A percentile compares a stretch with the other conserved stretches of the same genome.
Evolutionary conservation across 2,329 filamentous ascomycete genomes (phyloP).

Genomic region (Pseudomassariella vexata): DNA sequence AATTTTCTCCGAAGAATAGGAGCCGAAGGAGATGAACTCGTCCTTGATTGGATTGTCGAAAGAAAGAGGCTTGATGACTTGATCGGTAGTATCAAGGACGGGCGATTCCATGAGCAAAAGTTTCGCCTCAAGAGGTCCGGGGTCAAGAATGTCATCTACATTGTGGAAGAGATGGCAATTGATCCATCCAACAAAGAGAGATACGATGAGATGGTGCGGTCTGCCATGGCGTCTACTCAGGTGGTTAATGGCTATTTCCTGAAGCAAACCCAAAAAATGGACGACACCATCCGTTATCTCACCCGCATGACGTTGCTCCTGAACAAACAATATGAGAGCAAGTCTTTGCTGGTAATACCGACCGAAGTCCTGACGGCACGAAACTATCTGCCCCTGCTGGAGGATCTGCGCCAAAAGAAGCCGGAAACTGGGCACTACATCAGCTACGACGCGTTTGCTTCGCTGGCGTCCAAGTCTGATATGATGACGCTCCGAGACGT

Average conservation of each 20-base stretch:
- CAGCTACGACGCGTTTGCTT: constrained; percentile 66
- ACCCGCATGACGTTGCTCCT: constrained; percentile 65
- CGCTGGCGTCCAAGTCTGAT: constrained; percentile 69
- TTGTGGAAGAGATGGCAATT: constrained; percentile 68
- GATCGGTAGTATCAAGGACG: constrained; percentile 75
- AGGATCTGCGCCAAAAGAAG: constrained; percentile 49
- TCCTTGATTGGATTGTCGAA: constrained; percentile 77
- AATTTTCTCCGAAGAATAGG: constrained; percentile 49
- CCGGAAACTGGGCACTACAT: constrained; percentile 51
- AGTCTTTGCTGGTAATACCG: constrained; percentile 58
- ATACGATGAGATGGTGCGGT: constrained; percentile 63
- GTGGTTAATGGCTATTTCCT: constrained; percentile 76
- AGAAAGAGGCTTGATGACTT: constrained; percentile 76
- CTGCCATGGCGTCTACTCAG: constrained; percentile 70
- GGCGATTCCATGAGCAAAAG: constrained; percentile 79
- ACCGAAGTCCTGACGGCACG: constrained; percentile 55
- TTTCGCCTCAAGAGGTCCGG: constrained; percentile 70
- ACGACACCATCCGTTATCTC: constrained; percentile 73
- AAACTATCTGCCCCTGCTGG: constrained; percentile 61
- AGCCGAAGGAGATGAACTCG: constrained; percentile 61
- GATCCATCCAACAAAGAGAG: constrained; percentile 45
- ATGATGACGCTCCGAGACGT: constrained; percentile 68
- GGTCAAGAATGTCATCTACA: constrained; percentile 70
- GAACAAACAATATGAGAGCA: constrained; percentile 56
- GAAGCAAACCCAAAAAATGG: constrained; percentile 68